These are phyloP conservation scores for Oryza australiensis DNA, from an alignment of 176 grass and related monocot species.

Conservation along the genomic window DNA sequence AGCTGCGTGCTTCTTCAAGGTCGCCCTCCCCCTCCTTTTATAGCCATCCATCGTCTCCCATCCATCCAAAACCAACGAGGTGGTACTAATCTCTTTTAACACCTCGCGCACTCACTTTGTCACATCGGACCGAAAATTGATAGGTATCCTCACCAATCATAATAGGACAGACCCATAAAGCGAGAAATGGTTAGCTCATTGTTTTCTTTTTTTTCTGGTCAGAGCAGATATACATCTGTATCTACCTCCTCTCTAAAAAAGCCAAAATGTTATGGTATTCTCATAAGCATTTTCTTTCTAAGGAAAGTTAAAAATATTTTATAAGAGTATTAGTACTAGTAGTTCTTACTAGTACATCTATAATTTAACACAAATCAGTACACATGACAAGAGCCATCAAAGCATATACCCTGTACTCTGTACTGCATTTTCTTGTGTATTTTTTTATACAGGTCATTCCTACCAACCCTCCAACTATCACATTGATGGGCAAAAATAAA, in stretches of 20 bases:
- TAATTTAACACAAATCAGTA: background rate
- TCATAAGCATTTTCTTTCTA: too few species aligned
- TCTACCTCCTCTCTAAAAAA: too few species aligned
- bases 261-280: background rate
- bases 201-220: too few species aligned
- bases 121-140: background rate
- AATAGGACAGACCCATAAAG: too few species aligned
- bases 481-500: background rate
- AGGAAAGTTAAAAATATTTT: background rate
- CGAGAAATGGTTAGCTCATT: too few species aligned
- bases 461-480: background rate
- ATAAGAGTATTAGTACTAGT: background rate
- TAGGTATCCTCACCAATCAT: background rate
- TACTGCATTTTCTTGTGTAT: background rate
- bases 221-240: too few species aligned
- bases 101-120: background rate
- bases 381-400: background rate
- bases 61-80: fast-evolving
- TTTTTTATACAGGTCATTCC: background rate
- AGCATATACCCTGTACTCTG: background rate
- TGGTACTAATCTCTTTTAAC: conserved; percentile 14
- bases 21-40: background rate
- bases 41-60: background rate
- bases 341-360: background rate
- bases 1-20: background rate